phyloP scores from a whole-genome alignment of 352 stramenopile genomes.

The Globisporangium iwayamae region DNA sequence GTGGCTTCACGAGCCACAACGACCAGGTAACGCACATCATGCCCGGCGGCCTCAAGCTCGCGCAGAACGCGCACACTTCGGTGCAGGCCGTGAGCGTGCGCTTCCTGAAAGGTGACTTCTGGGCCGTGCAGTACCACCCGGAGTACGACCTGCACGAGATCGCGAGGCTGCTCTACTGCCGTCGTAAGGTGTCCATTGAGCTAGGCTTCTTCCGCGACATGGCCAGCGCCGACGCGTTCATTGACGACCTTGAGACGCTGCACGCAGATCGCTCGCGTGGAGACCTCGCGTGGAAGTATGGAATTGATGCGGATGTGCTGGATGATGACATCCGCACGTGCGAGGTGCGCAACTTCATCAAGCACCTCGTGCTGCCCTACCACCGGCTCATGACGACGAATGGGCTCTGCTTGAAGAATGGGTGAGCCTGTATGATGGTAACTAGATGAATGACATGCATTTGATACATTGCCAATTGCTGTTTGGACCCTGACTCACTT shows the following conservation, averaged over 20 bases:
- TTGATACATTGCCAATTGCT: background rate
- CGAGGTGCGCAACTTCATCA: slow-evolving; percentile 75
- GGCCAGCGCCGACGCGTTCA: slow-evolving; percentile 39
- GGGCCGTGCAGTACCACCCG: slow-evolving; percentile 73
- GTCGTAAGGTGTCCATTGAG: slow-evolving; percentile 53
- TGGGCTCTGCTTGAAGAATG: background rate
- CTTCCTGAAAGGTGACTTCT: slow-evolving; percentile 71
- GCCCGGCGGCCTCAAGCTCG: slow-evolving; percentile 43
- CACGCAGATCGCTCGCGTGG: slow-evolving; percentile 42
- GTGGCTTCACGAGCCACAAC: slow-evolving; percentile 74
- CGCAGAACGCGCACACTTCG: slow-evolving; percentile 51
- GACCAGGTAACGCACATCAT: slow-evolving; percentile 66
- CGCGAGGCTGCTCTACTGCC: slow-evolving; percentile 62
- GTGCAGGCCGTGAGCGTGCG: slow-evolving; percentile 56
- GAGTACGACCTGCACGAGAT: slow-evolving; percentile 81
- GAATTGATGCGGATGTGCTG: slow-evolving; percentile 65
- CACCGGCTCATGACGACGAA: slow-evolving; percentile 12
- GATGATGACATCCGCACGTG: slow-evolving; percentile 59
- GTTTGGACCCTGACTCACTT: no score
- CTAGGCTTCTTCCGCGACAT: slow-evolving; percentile 64
- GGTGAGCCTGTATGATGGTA: background rate
- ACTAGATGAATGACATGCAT: background rate
- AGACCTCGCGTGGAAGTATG: slow-evolving; percentile 62
- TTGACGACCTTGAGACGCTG: slow-evolving; percentile 55
- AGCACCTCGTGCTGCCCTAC: slow-evolving; percentile 68